Evolutionary conservation across 805 yeast species (phyloP).

Genomic region (Hanseniaspora jakobsenii): DNA sequence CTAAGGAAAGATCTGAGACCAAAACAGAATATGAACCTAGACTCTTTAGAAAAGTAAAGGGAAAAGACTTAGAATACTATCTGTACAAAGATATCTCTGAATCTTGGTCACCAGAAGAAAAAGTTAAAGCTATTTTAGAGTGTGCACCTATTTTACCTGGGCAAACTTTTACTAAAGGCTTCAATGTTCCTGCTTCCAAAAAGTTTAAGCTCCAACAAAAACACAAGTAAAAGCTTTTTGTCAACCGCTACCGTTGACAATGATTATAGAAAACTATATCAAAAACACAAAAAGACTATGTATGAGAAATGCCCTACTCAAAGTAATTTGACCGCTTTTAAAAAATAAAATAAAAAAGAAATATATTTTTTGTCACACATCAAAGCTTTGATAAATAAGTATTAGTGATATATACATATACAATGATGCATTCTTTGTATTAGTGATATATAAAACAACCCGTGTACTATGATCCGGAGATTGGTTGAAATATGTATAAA

Average conservation of each 20-base stretch:
- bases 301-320: too few relatives aligned
- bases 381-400: too few relatives aligned
- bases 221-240: neutral
- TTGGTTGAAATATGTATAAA: too few relatives aligned
- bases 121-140: constrained; percentile 45
- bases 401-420: too few relatives aligned
- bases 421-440: too few relatives aligned
- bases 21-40: constrained; percentile 75
- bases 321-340: too few relatives aligned
- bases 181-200: constrained; percentile 55
- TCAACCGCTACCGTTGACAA: constrained; percentile 14
- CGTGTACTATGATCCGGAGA: too few relatives aligned
- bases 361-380: too few relatives aligned
- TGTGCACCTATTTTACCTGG: constrained; percentile 78
- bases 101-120: constrained; percentile 39
- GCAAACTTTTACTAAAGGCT: constrained; percentile 51
- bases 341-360: too few relatives aligned
- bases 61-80: constrained; percentile 47
- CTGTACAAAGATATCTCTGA: constrained; percentile 52
- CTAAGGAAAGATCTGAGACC: constrained; percentile 62
- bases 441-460: too few relatives aligned
- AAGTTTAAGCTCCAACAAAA: constrained; percentile 32
- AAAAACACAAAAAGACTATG: too few relatives aligned
- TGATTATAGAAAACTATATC: too few relatives aligned
- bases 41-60: constrained; percentile 45